Conservation (phyloP, 1,284 basidiomycete genomes). For the Ganoderma sinense region DNA sequence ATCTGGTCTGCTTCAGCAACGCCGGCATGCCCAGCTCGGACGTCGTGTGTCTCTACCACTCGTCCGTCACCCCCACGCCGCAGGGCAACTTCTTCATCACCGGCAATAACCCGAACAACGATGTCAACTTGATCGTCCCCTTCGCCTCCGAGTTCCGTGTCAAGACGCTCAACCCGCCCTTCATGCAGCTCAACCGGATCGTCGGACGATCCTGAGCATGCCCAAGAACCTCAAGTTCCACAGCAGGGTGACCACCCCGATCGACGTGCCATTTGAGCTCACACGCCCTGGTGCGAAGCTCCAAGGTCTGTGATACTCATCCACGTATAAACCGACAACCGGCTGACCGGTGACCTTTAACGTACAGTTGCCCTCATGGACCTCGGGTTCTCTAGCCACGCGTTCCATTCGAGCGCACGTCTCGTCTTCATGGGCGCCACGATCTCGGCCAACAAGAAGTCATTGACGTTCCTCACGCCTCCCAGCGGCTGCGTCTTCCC, state of each 20-base stretch:
- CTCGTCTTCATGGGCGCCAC: slow-evolving; percentile 53
- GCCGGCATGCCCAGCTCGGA: slow-evolving; percentile 63
- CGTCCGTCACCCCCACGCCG: slow-evolving; percentile 75
- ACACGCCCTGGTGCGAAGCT: slow-evolving; percentile 38
- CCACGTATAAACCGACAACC: background rate
- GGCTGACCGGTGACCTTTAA: background rate
- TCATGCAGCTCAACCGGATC: slow-evolving; percentile 45
- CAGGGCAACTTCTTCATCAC: slow-evolving; percentile 72
- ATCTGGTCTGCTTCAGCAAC: slow-evolving; percentile 72
- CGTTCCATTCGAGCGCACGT: slow-evolving; percentile 52
- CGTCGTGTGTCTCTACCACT: slow-evolving; percentile 84
- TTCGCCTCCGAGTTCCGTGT: slow-evolving; percentile 87
- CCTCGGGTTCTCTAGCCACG: slow-evolving; percentile 56
- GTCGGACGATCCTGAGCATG: slow-evolving; percentile 45
- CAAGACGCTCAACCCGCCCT: slow-evolving; percentile 79
- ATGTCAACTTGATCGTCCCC: slow-evolving; percentile 54
- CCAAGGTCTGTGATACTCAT: slow-evolving; percentile 39
- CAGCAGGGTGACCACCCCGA: slow-evolving; percentile 45
- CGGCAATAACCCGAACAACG: slow-evolving; percentile 88
- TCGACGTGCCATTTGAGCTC: slow-evolving; percentile 42
- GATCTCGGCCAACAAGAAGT: slow-evolving; percentile 43
- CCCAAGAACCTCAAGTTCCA: slow-evolving; percentile 51
- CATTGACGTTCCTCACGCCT: slow-evolving; percentile 51
- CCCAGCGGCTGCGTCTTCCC: slow-evolving; percentile 56
- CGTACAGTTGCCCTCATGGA: slow-evolving; percentile 51